Conservation (phyloP, 2,329 filamentous ascomycete species). For the Xylariales sp. region DNA sequence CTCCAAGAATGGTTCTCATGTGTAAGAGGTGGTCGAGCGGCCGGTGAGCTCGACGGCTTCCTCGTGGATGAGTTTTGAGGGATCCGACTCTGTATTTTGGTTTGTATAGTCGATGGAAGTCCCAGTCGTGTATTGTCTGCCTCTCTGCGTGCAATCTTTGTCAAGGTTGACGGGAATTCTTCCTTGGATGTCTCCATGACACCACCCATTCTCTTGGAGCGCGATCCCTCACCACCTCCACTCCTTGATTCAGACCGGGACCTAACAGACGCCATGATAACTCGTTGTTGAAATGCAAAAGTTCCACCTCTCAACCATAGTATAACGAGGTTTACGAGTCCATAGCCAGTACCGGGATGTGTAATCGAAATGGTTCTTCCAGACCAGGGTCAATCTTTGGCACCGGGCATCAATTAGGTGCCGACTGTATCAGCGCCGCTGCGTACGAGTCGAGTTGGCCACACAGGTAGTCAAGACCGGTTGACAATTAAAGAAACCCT, state of each 20-base stretch:
- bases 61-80: slow-evolving; percentile 30
- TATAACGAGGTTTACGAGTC: slow-evolving; percentile 16
- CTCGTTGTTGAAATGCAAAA: slow-evolving; percentile 13
- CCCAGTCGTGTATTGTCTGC: slow-evolving; percentile 16
- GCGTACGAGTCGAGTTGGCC: too few species aligned
- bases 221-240: slow-evolving; percentile 19
- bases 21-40: slow-evolving; percentile 32
- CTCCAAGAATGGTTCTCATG: slow-evolving; percentile 40
- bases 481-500: slow-evolving; percentile 8
- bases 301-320: slow-evolving; percentile 18
- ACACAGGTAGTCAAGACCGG: slow-evolving; percentile 8
- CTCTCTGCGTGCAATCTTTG: slow-evolving; percentile 22
- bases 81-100: slow-evolving; percentile 29
- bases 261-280: slow-evolving; percentile 28
- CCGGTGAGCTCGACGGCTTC: slow-evolving; percentile 13
- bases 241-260: slow-evolving; percentile 21
- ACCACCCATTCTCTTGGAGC: slow-evolving; percentile 22
- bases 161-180: slow-evolving; percentile 18
- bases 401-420: too few species aligned
- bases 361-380: too few species aligned
- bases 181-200: slow-evolving; percentile 23
- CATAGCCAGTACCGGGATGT: slow-evolving; percentile 18
- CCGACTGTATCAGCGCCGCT: too few species aligned
- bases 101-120: slow-evolving; percentile 17
- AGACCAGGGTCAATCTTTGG: too few species aligned